Evolutionary conservation across 148 eudicot species (phyloP).

Genomic region (Agrostemma githago): DNA sequence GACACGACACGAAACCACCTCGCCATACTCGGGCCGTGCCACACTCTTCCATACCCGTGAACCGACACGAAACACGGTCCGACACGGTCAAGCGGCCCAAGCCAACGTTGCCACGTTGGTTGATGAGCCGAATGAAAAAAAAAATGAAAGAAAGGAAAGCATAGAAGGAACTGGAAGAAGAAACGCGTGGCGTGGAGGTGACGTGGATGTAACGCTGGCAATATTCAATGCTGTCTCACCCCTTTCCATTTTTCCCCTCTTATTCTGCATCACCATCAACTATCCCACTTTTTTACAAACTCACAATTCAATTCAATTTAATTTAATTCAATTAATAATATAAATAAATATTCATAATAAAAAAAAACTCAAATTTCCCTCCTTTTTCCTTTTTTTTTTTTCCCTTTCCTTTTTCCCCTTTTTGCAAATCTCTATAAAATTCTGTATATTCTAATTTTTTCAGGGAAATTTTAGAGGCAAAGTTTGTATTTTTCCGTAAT

Average conservation of each 20-base stretch:
- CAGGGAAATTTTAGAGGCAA: background rate
- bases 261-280: slow-evolving; percentile 12
- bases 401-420: slow-evolving; percentile 1
- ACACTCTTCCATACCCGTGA: no score
- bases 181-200: slow-evolving; percentile 23
- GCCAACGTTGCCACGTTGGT: no score
- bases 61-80: no score
- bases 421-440: background rate
- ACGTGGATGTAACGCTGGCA: slow-evolving; percentile 38
- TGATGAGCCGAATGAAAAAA: no score
- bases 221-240: background rate
- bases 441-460: background rate
- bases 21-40: no score
- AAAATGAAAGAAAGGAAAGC: no score
- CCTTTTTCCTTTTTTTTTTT: slow-evolving; percentile 21
- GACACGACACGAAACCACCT: no score
- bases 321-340: background rate
- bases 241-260: background rate
- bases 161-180: slow-evolving; percentile 22
- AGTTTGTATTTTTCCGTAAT: slow-evolving; percentile 16
- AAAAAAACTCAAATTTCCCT: slow-evolving; percentile 20
- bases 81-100: no score
- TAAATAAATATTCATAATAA: background rate
- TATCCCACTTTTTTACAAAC: background rate
- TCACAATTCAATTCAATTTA: background rate